Evolutionary conservation across 192 early-diverging fungal genomes (phyloP), one percentile per base, ranked within the genome.

Genomic region (Chytriomyces confervae): DNA sequence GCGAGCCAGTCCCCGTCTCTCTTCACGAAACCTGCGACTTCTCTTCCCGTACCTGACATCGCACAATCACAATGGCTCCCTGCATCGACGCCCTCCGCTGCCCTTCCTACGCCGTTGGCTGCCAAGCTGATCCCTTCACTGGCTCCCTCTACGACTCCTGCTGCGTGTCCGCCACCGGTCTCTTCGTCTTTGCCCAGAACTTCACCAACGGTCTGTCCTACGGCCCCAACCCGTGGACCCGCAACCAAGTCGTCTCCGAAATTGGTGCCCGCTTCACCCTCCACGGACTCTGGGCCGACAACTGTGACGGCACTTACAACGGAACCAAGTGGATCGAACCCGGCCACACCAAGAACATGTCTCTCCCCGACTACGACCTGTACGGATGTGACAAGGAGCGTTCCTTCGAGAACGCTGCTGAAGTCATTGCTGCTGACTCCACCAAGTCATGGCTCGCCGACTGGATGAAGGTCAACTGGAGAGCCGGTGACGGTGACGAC

Each of bases 261-360:
- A 70, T 70, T 57, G 69, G 69, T 20, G 20, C 11, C 46, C 47
- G 27, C 7, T 94, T 90, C 61, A 92, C 93, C 8, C 79, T 94
- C 24, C 93, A 94, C 75, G 93, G 93, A 23, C 81, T 93, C 62
- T 93, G 93, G 93, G 91, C 93, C 16, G 92, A 93, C 80, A 89
- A 86, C 4, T 90, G 89, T 71, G 69, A 84, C 27, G 89, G 89
- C 66, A 79, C 81, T 50, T 83, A 81, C 46, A 77, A 80, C n/a
- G 50, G 49, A 49, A 70, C 69, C 69, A 70, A 70, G 50, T 70
- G 51, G 16, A 20, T 57, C 49, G 53, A 70, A 13, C 16, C 16
- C 1, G 47, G 20, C 44, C 86, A 78, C 0, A 80, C 81, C 43
- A 24, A 62, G 29, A 69, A 36, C 44, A 36, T 36, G 36, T 36